Evolutionary conservation across 257 asterid genomes (phyloP).

Genomic region (Penstemon barbatus): DNA sequence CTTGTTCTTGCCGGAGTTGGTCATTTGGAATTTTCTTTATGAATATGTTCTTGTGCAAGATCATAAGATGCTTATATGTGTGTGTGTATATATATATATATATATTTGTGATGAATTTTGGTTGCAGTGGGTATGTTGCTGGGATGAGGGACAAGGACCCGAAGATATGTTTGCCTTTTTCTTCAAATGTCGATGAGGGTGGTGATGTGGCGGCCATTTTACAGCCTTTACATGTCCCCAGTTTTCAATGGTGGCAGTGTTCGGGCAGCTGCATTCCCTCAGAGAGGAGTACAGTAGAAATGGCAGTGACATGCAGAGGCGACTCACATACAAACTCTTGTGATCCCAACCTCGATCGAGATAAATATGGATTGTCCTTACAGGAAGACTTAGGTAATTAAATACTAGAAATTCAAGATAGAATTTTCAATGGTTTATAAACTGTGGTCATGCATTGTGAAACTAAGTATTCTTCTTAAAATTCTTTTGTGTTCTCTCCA

Average conservation of each 20-base stretch:
- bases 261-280: constrained; percentile 36
- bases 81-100: constrained; percentile 5
- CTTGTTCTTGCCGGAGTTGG: constrained; percentile 5
- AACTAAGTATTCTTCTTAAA: background rate
- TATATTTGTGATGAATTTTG: constrained; percentile 18
- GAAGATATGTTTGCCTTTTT: constrained; percentile 49
- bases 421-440: background rate
- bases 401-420: constrained; percentile 18
- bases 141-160: constrained; percentile 55
- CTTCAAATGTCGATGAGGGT: constrained; percentile 27
- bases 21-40: background rate
- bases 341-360: constrained; percentile 7
- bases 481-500: constrained; percentile 1
- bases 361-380: constrained; percentile 20
- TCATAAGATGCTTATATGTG: background rate
- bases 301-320: constrained; percentile 16
- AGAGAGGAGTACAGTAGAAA: constrained; percentile 28
- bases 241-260: constrained; percentile 73
- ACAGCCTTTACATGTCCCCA: constrained; percentile 54
- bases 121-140: constrained; percentile 63
- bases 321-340: constrained; percentile 26
- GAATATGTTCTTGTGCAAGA: background rate
- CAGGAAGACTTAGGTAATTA: constrained; percentile 31
- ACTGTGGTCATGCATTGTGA: background rate
- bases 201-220: constrained; percentile 32